Base-by-base conservation (phyloP, 805 yeast species). In the Starmera amethionina region DNA sequence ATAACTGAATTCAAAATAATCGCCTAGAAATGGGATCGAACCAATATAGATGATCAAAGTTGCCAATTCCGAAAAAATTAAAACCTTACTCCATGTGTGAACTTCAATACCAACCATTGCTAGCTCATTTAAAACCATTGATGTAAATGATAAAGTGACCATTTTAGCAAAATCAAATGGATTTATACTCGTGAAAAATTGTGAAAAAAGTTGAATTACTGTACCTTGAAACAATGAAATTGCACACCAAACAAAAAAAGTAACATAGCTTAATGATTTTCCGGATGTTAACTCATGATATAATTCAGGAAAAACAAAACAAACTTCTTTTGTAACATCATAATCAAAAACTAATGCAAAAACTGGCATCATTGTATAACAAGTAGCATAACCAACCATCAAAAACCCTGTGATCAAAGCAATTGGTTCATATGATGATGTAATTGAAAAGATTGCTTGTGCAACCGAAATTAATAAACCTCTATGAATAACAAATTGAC, bases 361-460 rank as follows among this genome's bases (percentile, higher is more conserved):
- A 2, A 93, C 97, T 0, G 99, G 99, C 42, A 90, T 88, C 99
- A 93, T 93, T 0, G 99, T 93, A 61, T 93, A 93, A 40, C 87
- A 73, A 0, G 99, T 93, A 2, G 97, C 95, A 62, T 93, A 93
- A 2, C 98, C 99, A 35, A 93, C 98, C 97, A 93, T 88, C 36
- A 93, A 69, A 82, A 95, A 90, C 3, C 99, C 99, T 58, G 93
- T 90, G 56, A 84, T 87, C 40, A 93, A 67, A 0, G 97, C 97
- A 45, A 93, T 67, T 1, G 99, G 99, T 59, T 89, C 97, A 58
- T 87, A 93, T 4, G 73, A 63, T 0, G 97, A 86, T 34, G 87
- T 74, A 12, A 90, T 74, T 2, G 97, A 88, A 59, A 75, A 93
- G 13, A 93, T 88, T 2, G 96, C 95, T 62, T 93, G 99, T 40